Base-by-base conservation (phyloP, 108 stramenopile genomes). In the Halocafeteria seosinensis region DNA sequence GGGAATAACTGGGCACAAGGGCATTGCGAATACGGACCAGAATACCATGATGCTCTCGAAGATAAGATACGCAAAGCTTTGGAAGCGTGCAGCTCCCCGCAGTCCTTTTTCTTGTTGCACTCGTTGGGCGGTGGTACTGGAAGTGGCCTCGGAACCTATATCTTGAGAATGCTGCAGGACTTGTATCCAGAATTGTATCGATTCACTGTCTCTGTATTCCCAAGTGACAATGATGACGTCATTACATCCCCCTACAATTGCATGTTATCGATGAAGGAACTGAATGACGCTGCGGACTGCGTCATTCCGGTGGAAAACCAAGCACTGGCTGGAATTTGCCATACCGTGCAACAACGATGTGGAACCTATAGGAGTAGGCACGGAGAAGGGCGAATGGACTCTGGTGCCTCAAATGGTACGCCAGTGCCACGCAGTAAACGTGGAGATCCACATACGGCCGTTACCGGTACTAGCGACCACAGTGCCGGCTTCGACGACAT, bases 111-210 rank as follows among this genome's bases (percentile, higher is more conserved):
- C 42, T 17, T 87, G 52, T 84, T 84, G 34, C 87, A 88, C 68
- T 87, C 87, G 37, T 81, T 88, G 78, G 85, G 87, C 33, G 87
- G 85, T 21, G 87, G 87, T 32, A 88, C 85, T 33, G 86, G 85
- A 4, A 67, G 83, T 3, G 85, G 85, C 25, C 83, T 88, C 85
- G 85, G 87, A 25, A 83, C 87, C 42, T 47, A 47, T n/a, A 17
- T 47, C 17, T n/a, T 47, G 42, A 17, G n/a, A n/a, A n/a, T n/a
- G 17, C n/a, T 17, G 17, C 17, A 17, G n/a, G 42, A 47, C 42
- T 47, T 17, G 42, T 47, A 47, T n/a, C 42, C 42, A n/a, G 17
- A 17, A 17, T 21, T 47, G 42, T 47, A 21, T n/a, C 42, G 42
- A 17, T n/a, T 47, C 42, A 47, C 17, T n/a, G n/a, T 47, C 17